Base-by-base conservation (phyloP, 768 basidiomycete species). In the Psilocybe cyanescens region DNA sequence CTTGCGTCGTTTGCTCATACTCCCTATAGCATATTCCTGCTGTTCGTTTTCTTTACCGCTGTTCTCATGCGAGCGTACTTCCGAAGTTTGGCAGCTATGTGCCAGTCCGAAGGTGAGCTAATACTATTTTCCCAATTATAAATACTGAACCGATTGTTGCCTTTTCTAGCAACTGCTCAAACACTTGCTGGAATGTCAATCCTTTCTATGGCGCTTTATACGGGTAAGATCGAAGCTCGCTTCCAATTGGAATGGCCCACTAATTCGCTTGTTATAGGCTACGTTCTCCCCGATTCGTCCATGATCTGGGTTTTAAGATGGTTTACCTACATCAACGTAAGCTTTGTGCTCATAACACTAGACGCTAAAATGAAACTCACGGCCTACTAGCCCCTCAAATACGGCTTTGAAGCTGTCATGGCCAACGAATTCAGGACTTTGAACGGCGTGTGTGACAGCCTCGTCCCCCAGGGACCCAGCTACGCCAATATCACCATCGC, bases 351-450 rank as follows among this genome's bases (percentile, higher is more conserved):
- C 28, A 17, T 24, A 4, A n/a, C 30, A 19, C 28, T 29, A 53
- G 30, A 28, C 19, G 28, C 24, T 24, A 24, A 35, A 46, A 11
- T 56, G 19, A 14, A 24, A 24, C 17, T 24, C 8, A 44, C 24
- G 14, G 37, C 17, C 6, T 31, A 16, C 29, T 47, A 67, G 65
- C 64, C 62, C 17, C 64, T 74, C 64, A 70, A 60, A 76, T 91
- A 85, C 69, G 88, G 84, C 0, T 94, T 95, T 70, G 91, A 94
- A 67, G 78, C 83, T 2, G 70, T 93, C 46, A 77, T 95, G 68
- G 78, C 85, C 44, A 95, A 95, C 74, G 92, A 95, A 72, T 94
- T 95, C 76, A 84, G 82, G 60, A 88, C 83, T 0, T 75, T 90
- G 7, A 71, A 88, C 3, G 91, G 87, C 44, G 69, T 74, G 17